Conservation (phyloP, 257 asterid species). For the Solanum rostratum region DNA sequence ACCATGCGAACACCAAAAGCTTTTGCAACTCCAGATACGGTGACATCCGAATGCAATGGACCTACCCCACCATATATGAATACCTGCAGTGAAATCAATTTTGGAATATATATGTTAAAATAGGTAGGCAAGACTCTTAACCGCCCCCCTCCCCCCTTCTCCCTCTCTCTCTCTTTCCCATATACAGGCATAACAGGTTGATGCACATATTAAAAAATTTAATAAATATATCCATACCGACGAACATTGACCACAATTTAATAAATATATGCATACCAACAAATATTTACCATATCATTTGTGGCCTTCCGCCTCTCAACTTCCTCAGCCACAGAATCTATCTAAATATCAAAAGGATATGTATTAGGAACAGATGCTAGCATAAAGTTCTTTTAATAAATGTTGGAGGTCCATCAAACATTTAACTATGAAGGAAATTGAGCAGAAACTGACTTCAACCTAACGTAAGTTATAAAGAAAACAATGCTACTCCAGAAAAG, state of each 20-base stretch:
- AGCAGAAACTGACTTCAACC: not conserved
- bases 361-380: not conserved
- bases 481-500: not conserved
- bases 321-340: conserved; percentile 90
- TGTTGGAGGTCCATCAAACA: not conserved
- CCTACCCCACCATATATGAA: conserved; percentile 91
- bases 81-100: conserved; percentile 31
- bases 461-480: not conserved
- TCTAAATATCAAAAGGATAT: conserved; percentile 27
- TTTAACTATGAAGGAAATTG: not conserved
- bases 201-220: not conserved
- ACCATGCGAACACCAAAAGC: conserved; percentile 92
- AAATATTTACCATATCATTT: conserved; percentile 48
- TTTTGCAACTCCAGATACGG: conserved; percentile 89
- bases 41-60: conserved; percentile 78
- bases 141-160: not conserved
- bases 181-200: not conserved
- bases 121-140: not conserved
- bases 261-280: not conserved
- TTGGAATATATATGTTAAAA: not conserved
- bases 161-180: no score
- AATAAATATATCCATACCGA: not conserved
- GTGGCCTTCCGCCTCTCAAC: conserved; percentile 62
- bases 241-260: not conserved
- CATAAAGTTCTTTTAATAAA: not conserved